Evolutionary conservation across 441 rosid species (phyloP).

Genomic region (Aquilaria agallochum): DNA sequence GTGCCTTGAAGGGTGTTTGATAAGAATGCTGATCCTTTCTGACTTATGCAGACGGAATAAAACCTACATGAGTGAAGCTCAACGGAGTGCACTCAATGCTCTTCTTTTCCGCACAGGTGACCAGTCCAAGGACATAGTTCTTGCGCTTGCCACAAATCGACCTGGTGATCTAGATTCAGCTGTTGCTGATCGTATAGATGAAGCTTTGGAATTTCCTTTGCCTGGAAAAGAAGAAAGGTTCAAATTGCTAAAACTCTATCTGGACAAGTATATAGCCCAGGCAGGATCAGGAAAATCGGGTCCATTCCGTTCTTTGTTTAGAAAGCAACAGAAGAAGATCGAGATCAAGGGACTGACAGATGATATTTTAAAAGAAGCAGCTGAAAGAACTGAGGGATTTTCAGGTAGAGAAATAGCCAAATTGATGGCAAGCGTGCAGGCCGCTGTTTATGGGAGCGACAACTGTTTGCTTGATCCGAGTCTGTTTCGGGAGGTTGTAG

Average conservation of each 20-base stretch:
- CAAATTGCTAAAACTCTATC: conserved; percentile 78
- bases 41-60: conserved; percentile 71
- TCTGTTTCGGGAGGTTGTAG: conserved; percentile 71
- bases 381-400: conserved; percentile 73
- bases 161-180: conserved; percentile 98
- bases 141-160: conserved; percentile 89
- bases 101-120: conserved; percentile 92
- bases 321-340: conserved; percentile 49
- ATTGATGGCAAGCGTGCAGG: conserved; percentile 74
- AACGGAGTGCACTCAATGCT: conserved; percentile 92
- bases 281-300: conserved; percentile 67
- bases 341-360: conserved; percentile 67
- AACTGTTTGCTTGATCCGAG: conserved; percentile 57
- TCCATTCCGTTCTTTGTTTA: conserved; percentile 52
- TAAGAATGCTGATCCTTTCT: no score
- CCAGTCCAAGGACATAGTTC: conserved; percentile 91
- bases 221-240: conserved; percentile 84
- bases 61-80: conserved; percentile 98
- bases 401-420: conserved; percentile 81
- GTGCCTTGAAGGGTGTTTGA: no score
- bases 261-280: conserved; percentile 79
- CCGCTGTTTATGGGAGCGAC: conserved; percentile 75
- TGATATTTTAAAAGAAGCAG: conserved; percentile 73
- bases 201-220: conserved; percentile 81
- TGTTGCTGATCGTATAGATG: conserved; percentile 85